phyloP scores from a whole-genome alignment of 108 stramenopile species.

The Cyclotella cryptica region DNA sequence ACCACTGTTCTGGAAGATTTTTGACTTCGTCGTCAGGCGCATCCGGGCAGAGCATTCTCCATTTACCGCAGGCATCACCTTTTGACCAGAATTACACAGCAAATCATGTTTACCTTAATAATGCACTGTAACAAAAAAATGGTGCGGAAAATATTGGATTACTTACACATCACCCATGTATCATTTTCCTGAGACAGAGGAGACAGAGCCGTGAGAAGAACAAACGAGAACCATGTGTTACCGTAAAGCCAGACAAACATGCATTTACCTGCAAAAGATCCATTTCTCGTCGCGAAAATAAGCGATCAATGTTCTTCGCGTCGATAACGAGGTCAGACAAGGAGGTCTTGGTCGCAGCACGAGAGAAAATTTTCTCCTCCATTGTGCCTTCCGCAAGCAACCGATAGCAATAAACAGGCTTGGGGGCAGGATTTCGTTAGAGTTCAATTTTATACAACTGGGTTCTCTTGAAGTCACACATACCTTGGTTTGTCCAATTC shows the following conservation, averaged over 20 bases:
- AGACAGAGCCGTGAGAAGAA: neutral
- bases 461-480: neutral
- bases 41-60: constrained; percentile 49
- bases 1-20: constrained; percentile 40
- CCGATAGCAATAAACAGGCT: constrained; percentile 71
- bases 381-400: constrained; percentile 80
- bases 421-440: neutral
- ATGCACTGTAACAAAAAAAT: neutral
- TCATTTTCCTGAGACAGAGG: constrained; percentile 46
- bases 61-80: constrained; percentile 58
- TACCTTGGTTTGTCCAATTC: constrained; percentile 68
- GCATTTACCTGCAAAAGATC: constrained; percentile 34
- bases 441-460: too few relatives aligned
- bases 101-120: constrained; percentile 19
- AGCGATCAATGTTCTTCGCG: constrained; percentile 57
- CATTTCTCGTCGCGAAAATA: constrained; percentile 64
- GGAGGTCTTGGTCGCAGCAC: constrained; percentile 69
- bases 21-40: constrained; percentile 24
- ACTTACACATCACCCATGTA: constrained; percentile 61
- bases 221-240: neutral
- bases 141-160: neutral
- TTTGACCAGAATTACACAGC: constrained; percentile 20
- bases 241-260: neutral
- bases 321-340: constrained; percentile 72
- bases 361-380: constrained; percentile 81